phyloP scores from a whole-genome alignment of 1,139 yeast genomes.

The Starmera stellimalicola region DNA sequence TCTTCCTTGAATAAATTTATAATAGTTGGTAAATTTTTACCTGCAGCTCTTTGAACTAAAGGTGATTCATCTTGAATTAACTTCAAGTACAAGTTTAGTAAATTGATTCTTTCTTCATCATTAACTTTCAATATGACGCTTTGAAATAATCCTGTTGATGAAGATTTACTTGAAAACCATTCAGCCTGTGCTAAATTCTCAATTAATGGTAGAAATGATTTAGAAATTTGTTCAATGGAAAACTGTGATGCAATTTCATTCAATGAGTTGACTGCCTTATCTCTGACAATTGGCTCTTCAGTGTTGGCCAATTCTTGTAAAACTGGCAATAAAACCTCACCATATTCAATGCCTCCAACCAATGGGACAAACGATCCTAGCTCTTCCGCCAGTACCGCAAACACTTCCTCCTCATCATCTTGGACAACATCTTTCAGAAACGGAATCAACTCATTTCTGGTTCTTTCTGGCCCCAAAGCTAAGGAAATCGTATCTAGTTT shows the following conservation, averaged over 20 bases:
- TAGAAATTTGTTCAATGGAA: conserved; percentile 55
- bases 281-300: conserved; percentile 97
- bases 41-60: conserved; percentile 96
- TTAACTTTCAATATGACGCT: conserved; percentile 58
- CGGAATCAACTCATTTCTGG: conserved; percentile 82
- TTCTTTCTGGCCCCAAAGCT: conserved; percentile 91
- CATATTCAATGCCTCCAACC: conserved; percentile 79
- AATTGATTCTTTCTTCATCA: conserved; percentile 41
- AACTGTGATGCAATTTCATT: conserved; percentile 61
- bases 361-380: conserved; percentile 79
- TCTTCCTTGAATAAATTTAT: conserved; percentile 46
- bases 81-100: conserved; percentile 59
- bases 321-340: conserved; percentile 73
- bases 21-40: conserved; percentile 67
- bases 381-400: conserved; percentile 87
- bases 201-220: conserved; percentile 65
- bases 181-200: conserved; percentile 75
- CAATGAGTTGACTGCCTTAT: conserved; percentile 83
- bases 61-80: conserved; percentile 90
- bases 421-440: conserved; percentile 87
- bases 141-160: conserved; percentile 84
- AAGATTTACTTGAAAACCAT: conserved; percentile 93
- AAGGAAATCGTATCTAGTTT: conserved; percentile 89
- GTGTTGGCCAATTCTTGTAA: conserved; percentile 82
- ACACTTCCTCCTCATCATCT: conserved; percentile 97